Evolutionary conservation across 2,329 filamentous ascomycete species (phyloP).

Genomic region (Amauroascus verrucosus): DNA sequence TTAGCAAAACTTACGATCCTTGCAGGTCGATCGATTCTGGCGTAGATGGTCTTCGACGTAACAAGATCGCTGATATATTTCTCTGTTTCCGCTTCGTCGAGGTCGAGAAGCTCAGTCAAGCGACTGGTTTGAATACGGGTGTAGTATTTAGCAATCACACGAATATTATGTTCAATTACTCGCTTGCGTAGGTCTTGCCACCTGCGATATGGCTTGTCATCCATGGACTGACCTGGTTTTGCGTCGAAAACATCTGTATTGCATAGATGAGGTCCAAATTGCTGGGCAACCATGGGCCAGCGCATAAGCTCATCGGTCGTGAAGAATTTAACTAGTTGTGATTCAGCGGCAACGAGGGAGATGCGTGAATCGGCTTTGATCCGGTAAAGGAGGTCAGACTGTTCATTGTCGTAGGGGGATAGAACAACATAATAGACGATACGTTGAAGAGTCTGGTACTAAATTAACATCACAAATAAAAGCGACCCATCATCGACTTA

Average conservation of each 20-base stretch:
- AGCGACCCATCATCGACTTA: slow-evolving; percentile 42
- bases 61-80: slow-evolving; percentile 98
- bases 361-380: slow-evolving; percentile 79
- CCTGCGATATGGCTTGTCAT: slow-evolving; percentile 71
- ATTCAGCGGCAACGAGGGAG: slow-evolving; percentile 64
- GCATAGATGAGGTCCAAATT: slow-evolving; percentile 80
- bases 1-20: slow-evolving; percentile 89
- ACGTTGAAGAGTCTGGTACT: slow-evolving; percentile 68
- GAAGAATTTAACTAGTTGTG: slow-evolving; percentile 83
- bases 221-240: slow-evolving; percentile 45
- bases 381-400: slow-evolving; percentile 91
- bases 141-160: slow-evolving; percentile 97
- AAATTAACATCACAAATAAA: slow-evolving; percentile 12
- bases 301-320: slow-evolving; percentile 95
- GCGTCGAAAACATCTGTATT: slow-evolving; percentile 81
- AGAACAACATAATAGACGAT: slow-evolving; percentile 98
- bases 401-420: slow-evolving; percentile 94
- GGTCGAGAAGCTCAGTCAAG: slow-evolving; percentile 78
- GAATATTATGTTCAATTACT: slow-evolving; percentile 97
- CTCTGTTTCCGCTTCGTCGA: slow-evolving; percentile 92
- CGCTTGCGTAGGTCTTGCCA: slow-evolving; percentile 96
- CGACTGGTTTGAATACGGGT: slow-evolving; percentile 90
- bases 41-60: slow-evolving; percentile 94
- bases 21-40: slow-evolving; percentile 91
- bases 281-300: slow-evolving; percentile 85